Base-by-base conservation (phyloP, 768 basidiomycete species). In the Paxillus involutus region DNA sequence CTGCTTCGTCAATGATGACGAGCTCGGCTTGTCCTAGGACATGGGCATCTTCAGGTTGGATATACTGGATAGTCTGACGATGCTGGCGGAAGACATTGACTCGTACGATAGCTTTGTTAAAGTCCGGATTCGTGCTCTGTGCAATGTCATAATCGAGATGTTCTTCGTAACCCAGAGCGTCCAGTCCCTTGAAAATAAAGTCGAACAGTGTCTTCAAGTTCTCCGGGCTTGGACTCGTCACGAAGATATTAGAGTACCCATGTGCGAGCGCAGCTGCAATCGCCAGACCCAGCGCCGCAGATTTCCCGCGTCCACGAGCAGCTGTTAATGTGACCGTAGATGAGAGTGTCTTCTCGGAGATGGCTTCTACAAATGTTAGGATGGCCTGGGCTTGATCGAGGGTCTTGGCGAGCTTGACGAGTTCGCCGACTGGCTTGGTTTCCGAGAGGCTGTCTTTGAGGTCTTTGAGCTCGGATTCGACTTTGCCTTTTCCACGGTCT, bases 11-110 rank as follows among this genome's bases (percentile, higher is more conserved):
- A 59, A 99, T 96, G 63, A 99, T 89, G 59, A 99, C 87, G 7
- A 99, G 81, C 63, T 99, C 97, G 0, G 97, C 97, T 68, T 98
- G 97, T 8, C 96, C 94, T 11, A 99, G 84, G 17, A 98, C 95
- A 68, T 99, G 96, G 0, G 94, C 89, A 68, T 99, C 97, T 78
- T 97, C 86, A 0, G 97, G 97, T 80, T 95, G 91, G 44, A 99
- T 98, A 68, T 98, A 99, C 94, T 99, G 96, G 40, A 99, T 93
- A 14, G 95, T 98, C 73, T 99, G 96, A 46, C 96, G 80, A 72
- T 97, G 95, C 42, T 88, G 84, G 57, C 88, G 83, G 77, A 95
- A 98, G 37, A 98, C 77, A 67, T 98, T 96, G 30, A 98, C 94
- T 42, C 96, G 78, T 0, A 99, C 96, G 62, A 98, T 93, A 1